These are phyloP conservation scores for Pezizomycotina sp. DNA, from an alignment of 2,329 filamentous ascomycete genomes.

Conservation along the genomic window DNA sequence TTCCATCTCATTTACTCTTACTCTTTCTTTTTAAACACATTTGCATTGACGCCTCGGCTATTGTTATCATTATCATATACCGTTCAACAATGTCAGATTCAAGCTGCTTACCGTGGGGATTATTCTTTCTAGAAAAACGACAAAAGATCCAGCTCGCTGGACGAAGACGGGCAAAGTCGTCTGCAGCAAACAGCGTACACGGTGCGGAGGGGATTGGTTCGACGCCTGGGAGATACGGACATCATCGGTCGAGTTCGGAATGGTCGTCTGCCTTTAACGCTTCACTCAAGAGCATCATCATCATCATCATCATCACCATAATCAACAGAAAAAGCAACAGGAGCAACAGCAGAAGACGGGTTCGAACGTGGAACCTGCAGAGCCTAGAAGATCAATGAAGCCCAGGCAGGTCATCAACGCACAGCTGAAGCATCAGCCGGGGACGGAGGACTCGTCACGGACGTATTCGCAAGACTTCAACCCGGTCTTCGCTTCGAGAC, in stretches of 20 bases:
- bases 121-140: slow-evolving; percentile 18
- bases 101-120: slow-evolving; percentile 19
- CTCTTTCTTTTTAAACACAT: slow-evolving; percentile 19
- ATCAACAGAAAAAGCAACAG: slow-evolving; percentile 8
- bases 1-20: slow-evolving; percentile 18
- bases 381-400: slow-evolving; percentile 9
- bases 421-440: too few relatives aligned
- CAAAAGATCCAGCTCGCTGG: slow-evolving; percentile 21
- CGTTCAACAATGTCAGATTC: slow-evolving; percentile 3
- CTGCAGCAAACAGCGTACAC: slow-evolving; percentile 21
- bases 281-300: slow-evolving; percentile 44
- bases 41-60: slow-evolving; percentile 1
- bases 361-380: slow-evolving; percentile 11
- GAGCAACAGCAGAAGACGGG: slow-evolving; percentile 10
- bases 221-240: slow-evolving; percentile 21
- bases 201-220: slow-evolving; percentile 21
- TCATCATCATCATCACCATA: slow-evolving; percentile 26
- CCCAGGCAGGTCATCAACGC: too few relatives aligned
- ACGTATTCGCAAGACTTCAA: slow-evolving; percentile 19
- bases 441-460: slow-evolving; percentile 8
- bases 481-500: slow-evolving; percentile 14
- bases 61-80: slow-evolving; percentile 7
- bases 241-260: too few relatives aligned
- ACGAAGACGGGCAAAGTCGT: slow-evolving; percentile 24
- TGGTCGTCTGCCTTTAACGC: too few relatives aligned